Evolutionary conservation across 441 rosid genomes (phyloP).

Genomic region (Pelargonium australe): DNA sequence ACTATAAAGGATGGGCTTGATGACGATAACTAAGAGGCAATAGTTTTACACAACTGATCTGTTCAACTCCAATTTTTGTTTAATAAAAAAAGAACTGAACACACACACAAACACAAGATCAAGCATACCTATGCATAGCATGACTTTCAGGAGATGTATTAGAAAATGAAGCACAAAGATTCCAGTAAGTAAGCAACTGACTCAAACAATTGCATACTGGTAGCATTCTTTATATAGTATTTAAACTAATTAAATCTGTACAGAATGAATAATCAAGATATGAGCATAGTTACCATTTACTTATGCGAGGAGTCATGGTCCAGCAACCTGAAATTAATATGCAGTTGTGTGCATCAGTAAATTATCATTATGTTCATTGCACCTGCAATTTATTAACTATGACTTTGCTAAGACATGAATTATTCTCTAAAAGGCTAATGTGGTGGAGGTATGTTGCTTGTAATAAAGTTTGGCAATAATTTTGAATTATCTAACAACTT

Average conservation of each 20-base stretch:
- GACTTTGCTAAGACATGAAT: too few relatives aligned
- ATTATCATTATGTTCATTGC: not conserved
- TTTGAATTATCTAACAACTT: too few relatives aligned
- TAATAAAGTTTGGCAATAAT: too few relatives aligned
- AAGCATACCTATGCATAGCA: too few relatives aligned
- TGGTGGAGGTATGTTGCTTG: not conserved
- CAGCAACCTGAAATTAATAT: constrained; percentile 55
- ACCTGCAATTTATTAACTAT: too few relatives aligned
- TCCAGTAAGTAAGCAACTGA: not conserved
- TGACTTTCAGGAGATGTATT: too few relatives aligned
- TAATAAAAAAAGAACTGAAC: too few relatives aligned
- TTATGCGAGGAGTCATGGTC: constrained; percentile 41
- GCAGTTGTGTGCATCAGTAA: constrained; percentile 6
- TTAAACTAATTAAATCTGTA: not conserved
- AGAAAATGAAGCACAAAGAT: not conserved
- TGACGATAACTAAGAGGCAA: not conserved
- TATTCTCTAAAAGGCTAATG: not conserved
- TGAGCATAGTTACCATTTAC: constrained; percentile 40
- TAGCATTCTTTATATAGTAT: not conserved
- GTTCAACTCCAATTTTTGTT: too few relatives aligned
- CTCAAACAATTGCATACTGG: not conserved
- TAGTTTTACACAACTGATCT: not conserved
- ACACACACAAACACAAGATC: too few relatives aligned
- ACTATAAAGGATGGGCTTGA: not conserved
- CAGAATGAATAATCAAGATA: constrained; percentile 3